Evolutionary conservation across 495 filamentous ascomycete species (phyloP).

Genomic region (Hypomontagnella monticulosa): DNA sequence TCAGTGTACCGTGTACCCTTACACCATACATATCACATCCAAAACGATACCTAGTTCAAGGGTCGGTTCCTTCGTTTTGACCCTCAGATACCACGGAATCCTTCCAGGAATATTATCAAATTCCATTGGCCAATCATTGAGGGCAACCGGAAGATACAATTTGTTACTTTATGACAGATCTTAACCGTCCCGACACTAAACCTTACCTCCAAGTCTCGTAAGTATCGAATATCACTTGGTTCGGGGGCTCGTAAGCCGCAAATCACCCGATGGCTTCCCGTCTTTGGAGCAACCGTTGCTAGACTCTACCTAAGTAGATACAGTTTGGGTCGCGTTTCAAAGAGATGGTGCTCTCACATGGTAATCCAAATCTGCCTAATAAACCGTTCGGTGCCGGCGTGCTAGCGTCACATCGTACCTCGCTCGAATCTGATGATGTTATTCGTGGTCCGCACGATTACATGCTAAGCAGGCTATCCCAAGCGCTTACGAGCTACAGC

Average conservation of each 20-base stretch:
- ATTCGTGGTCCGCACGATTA: slow-evolving; percentile 1
- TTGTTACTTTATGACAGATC: neutral
- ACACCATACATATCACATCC: slow-evolving; percentile 14
- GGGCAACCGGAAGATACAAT: slow-evolving; percentile 8
- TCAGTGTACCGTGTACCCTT: no score
- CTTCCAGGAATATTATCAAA: slow-evolving; percentile 19
- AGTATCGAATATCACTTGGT: slow-evolving; percentile 10
- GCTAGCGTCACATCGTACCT: slow-evolving; percentile 29
- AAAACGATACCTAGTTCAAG: slow-evolving; percentile 7
- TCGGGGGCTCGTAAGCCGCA: slow-evolving; percentile 4
- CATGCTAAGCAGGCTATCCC: neutral
- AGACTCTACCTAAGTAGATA: slow-evolving; percentile 3
- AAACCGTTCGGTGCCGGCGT: slow-evolving; percentile 21
- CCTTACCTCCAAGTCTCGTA: slow-evolving; percentile 11
- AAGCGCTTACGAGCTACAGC: neutral
- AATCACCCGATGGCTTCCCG: slow-evolving; percentile 16
- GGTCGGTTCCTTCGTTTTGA: slow-evolving; percentile 22
- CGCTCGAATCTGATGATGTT: slow-evolving; percentile 27
- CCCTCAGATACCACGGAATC: slow-evolving; percentile 26
- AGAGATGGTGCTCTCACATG: slow-evolving; percentile 20
- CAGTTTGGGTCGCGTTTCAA: slow-evolving; percentile 27
- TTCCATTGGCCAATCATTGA: slow-evolving; percentile 21
- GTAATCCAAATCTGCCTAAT: slow-evolving; percentile 34
- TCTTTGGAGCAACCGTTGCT: slow-evolving; percentile 22
- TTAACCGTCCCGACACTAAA: slow-evolving; percentile 8